These are phyloP conservation scores for Diaporthe citrichinensis DNA, from an alignment of 2,329 filamentous ascomycete genomes.

Conservation along the genomic window DNA sequence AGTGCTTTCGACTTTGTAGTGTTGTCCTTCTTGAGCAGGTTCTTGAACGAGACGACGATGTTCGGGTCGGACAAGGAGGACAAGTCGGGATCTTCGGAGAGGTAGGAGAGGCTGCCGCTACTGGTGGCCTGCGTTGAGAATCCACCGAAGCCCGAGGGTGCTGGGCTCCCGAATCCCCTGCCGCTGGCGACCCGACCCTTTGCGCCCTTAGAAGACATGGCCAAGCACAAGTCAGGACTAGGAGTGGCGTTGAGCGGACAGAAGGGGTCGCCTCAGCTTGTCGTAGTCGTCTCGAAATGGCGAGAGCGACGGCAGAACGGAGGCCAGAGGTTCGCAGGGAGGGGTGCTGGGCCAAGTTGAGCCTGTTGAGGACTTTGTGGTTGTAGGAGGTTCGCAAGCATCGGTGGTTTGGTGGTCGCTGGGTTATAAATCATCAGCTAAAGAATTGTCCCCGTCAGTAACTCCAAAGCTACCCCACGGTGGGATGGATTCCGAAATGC, in stretches of 20 bases:
- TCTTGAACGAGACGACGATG: slow-evolving; percentile 91
- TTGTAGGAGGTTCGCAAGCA: background rate
- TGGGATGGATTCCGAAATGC: slow-evolving; percentile 24
- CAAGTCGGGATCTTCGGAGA: slow-evolving; percentile 88
- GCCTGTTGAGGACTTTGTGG: background rate
- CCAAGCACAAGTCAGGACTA: background rate
- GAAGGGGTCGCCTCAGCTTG: background rate
- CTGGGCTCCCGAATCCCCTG: slow-evolving; percentile 42
- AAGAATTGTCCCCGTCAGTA: slow-evolving; percentile 6
- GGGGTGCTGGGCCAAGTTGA: background rate
- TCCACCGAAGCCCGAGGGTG: slow-evolving; percentile 54
- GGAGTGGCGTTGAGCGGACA: background rate
- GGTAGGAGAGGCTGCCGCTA: slow-evolving; percentile 79
- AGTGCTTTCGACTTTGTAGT: slow-evolving; percentile 92
- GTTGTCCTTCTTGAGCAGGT: slow-evolving; percentile 90
- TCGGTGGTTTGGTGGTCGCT: background rate
- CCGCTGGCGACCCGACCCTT: slow-evolving; percentile 38
- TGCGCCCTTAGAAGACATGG: slow-evolving; percentile 34
- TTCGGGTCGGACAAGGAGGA: slow-evolving; percentile 83
- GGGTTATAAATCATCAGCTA: slow-evolving; percentile 11
- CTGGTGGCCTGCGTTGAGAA: slow-evolving; percentile 57
- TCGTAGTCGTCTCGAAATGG: background rate
- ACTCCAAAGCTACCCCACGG: slow-evolving; percentile 26
- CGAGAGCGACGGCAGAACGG: no score
- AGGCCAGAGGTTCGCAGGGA: background rate